These are phyloP conservation scores for Sporisorium reilianum DNA, from an alignment of 1,284 basidiomycete species.

Conservation along the genomic window DNA sequence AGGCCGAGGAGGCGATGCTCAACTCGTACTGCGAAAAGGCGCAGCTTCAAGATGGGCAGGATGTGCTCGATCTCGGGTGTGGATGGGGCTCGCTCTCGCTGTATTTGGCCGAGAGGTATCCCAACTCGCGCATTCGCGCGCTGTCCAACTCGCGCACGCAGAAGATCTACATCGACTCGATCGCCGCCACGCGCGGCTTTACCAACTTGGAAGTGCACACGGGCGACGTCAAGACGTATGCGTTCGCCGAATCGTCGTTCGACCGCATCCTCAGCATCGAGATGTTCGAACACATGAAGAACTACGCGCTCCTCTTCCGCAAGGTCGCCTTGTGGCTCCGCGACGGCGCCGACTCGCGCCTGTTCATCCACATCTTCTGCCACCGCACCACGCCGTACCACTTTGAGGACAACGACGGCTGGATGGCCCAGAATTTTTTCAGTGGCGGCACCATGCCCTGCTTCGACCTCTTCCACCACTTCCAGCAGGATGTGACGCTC, in stretches of 20 bases:
- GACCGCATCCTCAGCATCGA: constrained; percentile 82
- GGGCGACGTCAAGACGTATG: constrained; percentile 78
- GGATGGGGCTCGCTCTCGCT: constrained; percentile 82
- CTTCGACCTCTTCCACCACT: constrained; percentile 78
- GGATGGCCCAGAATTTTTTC: constrained; percentile 79
- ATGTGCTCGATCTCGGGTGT: constrained; percentile 80
- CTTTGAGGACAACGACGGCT: constrained; percentile 81
- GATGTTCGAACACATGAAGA: constrained; percentile 80
- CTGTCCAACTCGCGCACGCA: constrained; percentile 81
- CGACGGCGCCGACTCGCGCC: constrained; percentile 71
- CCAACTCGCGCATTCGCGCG: constrained; percentile 76
- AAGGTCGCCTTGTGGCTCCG: constrained; percentile 80
- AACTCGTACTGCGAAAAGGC: constrained; percentile 80
- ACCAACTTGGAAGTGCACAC: constrained; percentile 77
- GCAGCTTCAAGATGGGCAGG: constrained; percentile 76
- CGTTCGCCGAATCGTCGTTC: constrained; percentile 75
- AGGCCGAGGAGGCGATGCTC: constrained; percentile 78
- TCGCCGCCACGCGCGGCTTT: constrained; percentile 74
- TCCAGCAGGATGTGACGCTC: constrained; percentile 78
- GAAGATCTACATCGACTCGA: constrained; percentile 77
- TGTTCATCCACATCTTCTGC: constrained; percentile 84
- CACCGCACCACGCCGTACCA: constrained; percentile 76
- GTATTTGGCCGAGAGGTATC: constrained; percentile 81
- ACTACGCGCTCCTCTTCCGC: constrained; percentile 76
- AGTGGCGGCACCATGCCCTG: constrained; percentile 73